phyloP scores from a whole-genome alignment of 352 stramenopile species.

The Elongisporangium senticosum region DNA sequence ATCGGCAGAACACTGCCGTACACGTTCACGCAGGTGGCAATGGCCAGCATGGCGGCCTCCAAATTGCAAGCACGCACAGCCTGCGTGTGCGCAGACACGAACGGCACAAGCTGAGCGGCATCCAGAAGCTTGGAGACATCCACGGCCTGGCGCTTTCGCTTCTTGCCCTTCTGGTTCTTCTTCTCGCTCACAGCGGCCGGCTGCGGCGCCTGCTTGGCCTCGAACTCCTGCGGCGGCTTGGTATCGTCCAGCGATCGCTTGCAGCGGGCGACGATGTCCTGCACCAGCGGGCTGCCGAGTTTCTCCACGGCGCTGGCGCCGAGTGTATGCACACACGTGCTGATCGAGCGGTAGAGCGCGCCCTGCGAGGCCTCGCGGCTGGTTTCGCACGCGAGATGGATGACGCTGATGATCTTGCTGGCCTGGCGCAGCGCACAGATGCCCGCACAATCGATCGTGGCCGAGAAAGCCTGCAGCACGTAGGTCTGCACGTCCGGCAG shows the following conservation, averaged over 20 bases:
- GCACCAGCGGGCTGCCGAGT: conserved; percentile 56
- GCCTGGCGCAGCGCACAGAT: conserved; percentile 63
- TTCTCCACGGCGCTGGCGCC: conserved; percentile 70
- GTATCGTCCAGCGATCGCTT: conserved; percentile 37
- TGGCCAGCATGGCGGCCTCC: conserved; percentile 38
- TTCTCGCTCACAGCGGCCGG: conserved; percentile 12
- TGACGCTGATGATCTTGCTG: conserved; percentile 55
- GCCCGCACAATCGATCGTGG: conserved; percentile 35
- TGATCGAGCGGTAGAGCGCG: conserved; percentile 41
- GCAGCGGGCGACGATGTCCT: conserved; percentile 52
- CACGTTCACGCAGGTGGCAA: conserved; percentile 50
- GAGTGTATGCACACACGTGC: conserved; percentile 43
- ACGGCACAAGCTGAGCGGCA: conserved; percentile 24
- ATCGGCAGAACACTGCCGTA: conserved; percentile 56
- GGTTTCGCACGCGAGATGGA: conserved; percentile 54
- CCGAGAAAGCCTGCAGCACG: conserved; percentile 32
- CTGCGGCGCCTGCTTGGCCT: conserved; percentile 5
- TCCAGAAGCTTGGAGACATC: conserved; percentile 44
- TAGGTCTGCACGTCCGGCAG: conserved; percentile 54
- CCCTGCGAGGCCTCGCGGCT: conserved; percentile 24
- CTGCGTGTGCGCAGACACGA: conserved; percentile 56
- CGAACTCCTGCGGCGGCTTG: conserved; percentile 7
- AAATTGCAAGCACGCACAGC: conserved; percentile 32
- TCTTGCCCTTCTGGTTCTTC: conserved; percentile 62
- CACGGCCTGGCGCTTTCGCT: conserved; percentile 70